Percentiles rank a stretch among this genome's conserved stretches.
Evolutionary conservation across 2,329 filamentous ascomycete species (phyloP).

Genomic region (Fusarium bulbicola): DNA sequence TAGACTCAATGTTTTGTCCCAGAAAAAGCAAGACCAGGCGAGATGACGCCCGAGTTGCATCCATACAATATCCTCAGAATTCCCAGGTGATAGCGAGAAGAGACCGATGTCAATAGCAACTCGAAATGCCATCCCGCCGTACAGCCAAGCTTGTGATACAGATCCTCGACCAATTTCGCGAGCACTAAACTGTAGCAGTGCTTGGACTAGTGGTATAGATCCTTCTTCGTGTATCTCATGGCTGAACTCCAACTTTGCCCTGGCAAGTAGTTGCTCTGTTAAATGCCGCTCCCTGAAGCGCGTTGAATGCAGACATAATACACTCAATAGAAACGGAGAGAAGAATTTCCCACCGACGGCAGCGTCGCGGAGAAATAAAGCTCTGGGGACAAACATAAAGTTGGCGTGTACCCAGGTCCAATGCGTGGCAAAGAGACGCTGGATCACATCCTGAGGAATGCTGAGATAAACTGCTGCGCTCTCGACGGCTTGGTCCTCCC

Average conservation of each 20-base stretch:
- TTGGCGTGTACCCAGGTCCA: neutral
- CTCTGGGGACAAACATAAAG: neutral
- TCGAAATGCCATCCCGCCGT: neutral
- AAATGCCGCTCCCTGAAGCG: neutral
- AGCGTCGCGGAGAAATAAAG: neutral
- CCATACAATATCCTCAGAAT: neutral
- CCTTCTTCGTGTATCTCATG: neutral
- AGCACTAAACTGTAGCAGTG: neutral
- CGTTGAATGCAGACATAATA: neutral
- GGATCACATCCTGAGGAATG: neutral
- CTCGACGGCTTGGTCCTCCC: neutral
- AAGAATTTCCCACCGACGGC: neutral
- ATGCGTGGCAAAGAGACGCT: neutral
- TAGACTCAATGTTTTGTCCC: neutral
- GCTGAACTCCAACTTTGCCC: neutral
- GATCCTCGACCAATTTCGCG: neutral
- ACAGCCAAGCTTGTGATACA: neutral
- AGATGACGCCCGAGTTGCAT: neutral
- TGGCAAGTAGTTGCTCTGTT: neutral
- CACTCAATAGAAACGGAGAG: neutral
- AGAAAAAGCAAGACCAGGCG: neutral
- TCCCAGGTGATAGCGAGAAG: neutral
- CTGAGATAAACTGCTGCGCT: neutral
- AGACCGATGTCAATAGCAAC: neutral
- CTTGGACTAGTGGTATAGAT: neutral